Conservation (phyloP, 148 eudicot genomes). For the Rhododendron ovatum region DNA sequence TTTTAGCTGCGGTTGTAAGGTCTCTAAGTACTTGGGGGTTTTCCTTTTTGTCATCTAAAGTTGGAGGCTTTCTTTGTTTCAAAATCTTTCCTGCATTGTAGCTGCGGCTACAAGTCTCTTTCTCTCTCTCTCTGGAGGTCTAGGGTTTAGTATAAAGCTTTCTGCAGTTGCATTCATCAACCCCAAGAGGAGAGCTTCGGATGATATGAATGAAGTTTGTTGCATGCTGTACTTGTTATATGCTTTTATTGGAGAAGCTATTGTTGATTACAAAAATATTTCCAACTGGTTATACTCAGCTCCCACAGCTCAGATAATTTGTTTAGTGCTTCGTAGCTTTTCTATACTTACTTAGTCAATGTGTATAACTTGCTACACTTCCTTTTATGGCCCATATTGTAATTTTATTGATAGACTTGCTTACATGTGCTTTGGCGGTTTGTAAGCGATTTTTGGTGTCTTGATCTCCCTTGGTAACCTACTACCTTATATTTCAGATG, state of each 20-base stretch:
- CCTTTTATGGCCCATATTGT: neutral
- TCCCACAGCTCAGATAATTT: neutral
- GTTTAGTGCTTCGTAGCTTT: neutral
- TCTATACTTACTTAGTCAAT: neutral
- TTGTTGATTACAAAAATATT: neutral
- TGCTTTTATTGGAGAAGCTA: neutral
- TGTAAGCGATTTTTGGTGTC: neutral
- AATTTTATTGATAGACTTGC: neutral
- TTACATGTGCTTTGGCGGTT: neutral
- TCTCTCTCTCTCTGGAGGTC: neutral
- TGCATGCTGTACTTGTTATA: neutral
- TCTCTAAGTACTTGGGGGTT: neutral
- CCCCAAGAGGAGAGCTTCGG: neutral
- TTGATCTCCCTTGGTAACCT: neutral
- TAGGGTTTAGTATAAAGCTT: neutral
- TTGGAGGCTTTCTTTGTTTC: neutral
- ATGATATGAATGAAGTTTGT: neutral
- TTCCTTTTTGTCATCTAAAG: neutral
- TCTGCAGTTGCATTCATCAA: neutral
- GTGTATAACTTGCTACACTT: neutral
- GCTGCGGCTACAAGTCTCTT: neutral
- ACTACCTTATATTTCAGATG: neutral
- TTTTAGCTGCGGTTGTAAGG: neutral
- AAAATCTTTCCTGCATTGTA: neutral
- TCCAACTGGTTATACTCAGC: neutral